Evolutionary conservation across 139 green algal genomes (phyloP).

Genomic region (Pycnococcus provasolii): DNA sequence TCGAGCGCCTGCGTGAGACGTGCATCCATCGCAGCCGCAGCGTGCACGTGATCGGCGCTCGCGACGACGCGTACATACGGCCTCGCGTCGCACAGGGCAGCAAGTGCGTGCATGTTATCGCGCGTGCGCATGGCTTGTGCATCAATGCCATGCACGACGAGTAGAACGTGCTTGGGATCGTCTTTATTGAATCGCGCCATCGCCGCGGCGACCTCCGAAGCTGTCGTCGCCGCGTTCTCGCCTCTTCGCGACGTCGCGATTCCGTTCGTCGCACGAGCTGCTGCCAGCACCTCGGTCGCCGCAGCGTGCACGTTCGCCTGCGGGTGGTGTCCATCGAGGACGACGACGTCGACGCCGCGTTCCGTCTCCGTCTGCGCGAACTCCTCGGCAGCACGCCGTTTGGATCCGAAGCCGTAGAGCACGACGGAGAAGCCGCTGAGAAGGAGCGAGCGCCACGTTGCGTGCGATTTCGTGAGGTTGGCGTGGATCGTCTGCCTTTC

Average conservation of each 20-base stretch:
- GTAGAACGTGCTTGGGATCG: not conserved
- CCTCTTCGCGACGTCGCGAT: no score
- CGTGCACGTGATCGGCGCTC: constrained; percentile 68
- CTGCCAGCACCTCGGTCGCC: constrained; percentile 26
- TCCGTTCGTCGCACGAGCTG: no score
- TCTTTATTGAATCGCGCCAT: no score
- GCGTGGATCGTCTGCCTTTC: no score
- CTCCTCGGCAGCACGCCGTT: constrained; percentile 51
- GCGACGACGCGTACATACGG: constrained; percentile 55
- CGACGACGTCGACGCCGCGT: constrained; percentile 41
- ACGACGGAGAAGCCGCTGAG: constrained; percentile 52
- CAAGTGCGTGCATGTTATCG: constrained; percentile 43
- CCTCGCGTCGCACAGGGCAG: constrained; percentile 54
- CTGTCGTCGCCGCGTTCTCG: no score
- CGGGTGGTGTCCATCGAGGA: not conserved
- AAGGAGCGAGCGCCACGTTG: no score
- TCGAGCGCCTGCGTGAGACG: constrained; percentile 21
- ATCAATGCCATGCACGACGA: constrained; percentile 81
- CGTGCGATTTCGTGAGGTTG: no score
- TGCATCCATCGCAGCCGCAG: constrained; percentile 60
- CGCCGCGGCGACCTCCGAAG: no score
- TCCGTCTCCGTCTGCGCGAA: constrained; percentile 38
- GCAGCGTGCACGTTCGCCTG: constrained; percentile 17
- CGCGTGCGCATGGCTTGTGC: constrained; percentile 40
- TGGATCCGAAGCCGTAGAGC: constrained; percentile 76